Percentiles rank a stretch among this genome's conserved stretches.
Conservation (phyloP, 805 yeast genomes). For the Ogataea naganishii region DNA sequence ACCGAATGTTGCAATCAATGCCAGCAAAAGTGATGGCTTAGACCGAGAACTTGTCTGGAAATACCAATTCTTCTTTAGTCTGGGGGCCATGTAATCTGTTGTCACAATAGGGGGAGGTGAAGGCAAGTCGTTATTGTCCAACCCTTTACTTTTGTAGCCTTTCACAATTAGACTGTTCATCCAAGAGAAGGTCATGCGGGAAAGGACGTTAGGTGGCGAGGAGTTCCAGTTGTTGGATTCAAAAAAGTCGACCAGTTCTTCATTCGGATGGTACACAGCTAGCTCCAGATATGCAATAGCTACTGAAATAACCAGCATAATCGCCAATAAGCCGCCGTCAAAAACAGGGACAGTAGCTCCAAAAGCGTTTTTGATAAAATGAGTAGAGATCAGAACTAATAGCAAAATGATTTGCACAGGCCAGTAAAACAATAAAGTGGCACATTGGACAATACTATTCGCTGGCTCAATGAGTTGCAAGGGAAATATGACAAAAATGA, state of each 20-base stretch:
- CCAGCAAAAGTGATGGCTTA: slow-evolving; percentile 21
- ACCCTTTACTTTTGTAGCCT: slow-evolving; percentile 37
- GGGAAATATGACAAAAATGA: slow-evolving; percentile 26
- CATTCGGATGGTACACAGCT: slow-evolving; percentile 27
- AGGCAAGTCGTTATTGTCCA: slow-evolving; percentile 32
- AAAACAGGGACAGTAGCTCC: not conserved
- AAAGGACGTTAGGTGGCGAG: slow-evolving; percentile 49
- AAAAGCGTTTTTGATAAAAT: slow-evolving; percentile 2
- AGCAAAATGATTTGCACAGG: slow-evolving; percentile 14
- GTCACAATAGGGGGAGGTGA: slow-evolving; percentile 29
- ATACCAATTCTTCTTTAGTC: slow-evolving; percentile 26
- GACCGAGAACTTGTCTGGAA: slow-evolving; percentile 16
- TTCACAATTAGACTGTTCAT: slow-evolving; percentile 76
- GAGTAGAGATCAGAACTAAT: slow-evolving; percentile 24
- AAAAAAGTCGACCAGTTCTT: slow-evolving; percentile 26
- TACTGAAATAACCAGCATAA: slow-evolving; percentile 22
- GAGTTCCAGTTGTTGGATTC: slow-evolving; percentile 20
- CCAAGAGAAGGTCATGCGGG: slow-evolving; percentile 80
- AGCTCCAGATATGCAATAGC: slow-evolving; percentile 31
- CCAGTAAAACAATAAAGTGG: slow-evolving; percentile 35
- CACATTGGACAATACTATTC: slow-evolving; percentile 27
- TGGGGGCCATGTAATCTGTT: slow-evolving; percentile 23
- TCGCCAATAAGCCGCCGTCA: slow-evolving; percentile 16
- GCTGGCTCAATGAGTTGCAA: slow-evolving; percentile 36
- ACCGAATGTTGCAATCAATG: slow-evolving; percentile 31